phyloP scores from a whole-genome alignment of 2,329 filamentous ascomycete genomes.

The Hypoxylon sp. region DNA sequence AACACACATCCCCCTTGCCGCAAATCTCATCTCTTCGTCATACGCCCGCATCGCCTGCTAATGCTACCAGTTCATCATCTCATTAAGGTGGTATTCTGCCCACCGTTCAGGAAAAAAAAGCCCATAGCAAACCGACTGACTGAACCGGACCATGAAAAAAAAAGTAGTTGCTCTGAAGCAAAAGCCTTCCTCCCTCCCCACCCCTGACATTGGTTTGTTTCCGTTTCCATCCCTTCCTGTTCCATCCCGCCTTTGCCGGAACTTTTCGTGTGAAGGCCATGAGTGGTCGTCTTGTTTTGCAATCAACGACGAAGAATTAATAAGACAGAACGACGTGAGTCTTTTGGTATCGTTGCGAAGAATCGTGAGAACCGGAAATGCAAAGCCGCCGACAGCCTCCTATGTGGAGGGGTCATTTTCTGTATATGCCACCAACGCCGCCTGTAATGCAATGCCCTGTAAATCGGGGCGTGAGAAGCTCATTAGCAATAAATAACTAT shows the following conservation, averaged over 20 bases:
- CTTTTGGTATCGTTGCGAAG: conserved; percentile 50
- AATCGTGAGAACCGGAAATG: conserved; percentile 46
- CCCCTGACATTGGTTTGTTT: conserved; percentile 31
- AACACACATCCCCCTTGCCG: conserved; percentile 21
- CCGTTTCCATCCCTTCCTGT: conserved; percentile 36
- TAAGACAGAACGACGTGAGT: conserved; percentile 45
- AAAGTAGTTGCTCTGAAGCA: conserved; percentile 10
- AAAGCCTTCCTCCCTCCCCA: conserved; percentile 22
- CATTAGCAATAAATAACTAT: conserved; percentile 48
- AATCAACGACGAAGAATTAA: conserved; percentile 43
- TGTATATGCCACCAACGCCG: conserved; percentile 51
- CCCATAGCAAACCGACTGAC: conserved; percentile 32
- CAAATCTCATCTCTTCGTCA: conserved; percentile 35
- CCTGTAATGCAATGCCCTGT: conserved; percentile 48
- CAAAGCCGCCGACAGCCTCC: conserved; percentile 41
- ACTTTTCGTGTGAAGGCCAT: conserved; percentile 38
- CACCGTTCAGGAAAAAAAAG: conserved; percentile 26
- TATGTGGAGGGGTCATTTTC: conserved; percentile 45
- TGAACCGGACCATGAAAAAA: conserved; percentile 27
- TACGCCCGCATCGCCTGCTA: conserved; percentile 28
- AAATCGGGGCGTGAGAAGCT: conserved; percentile 35
- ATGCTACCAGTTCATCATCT: conserved; percentile 42
- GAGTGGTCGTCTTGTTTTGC: conserved; percentile 32
- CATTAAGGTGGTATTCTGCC: conserved; percentile 40
- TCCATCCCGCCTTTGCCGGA: conserved; percentile 40